Conservation (phyloP, 306 rosid species). For the Parietaria judaica region DNA sequence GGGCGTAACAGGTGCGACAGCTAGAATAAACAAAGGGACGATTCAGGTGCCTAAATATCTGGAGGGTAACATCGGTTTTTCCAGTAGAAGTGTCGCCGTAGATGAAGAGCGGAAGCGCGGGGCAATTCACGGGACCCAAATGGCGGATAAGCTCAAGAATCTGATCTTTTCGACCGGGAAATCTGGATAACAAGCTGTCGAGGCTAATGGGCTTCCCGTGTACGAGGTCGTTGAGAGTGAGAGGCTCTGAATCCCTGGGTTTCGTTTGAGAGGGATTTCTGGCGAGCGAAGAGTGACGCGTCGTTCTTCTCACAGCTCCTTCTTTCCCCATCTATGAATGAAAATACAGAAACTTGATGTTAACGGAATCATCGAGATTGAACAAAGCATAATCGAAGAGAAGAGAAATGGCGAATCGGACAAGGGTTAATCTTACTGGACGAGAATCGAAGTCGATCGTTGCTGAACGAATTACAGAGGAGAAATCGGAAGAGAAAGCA, state of each 20-base stretch:
- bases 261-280: conserved; percentile 27
- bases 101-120: conserved; percentile 67
- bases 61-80: conserved; percentile 65
- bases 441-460: no score
- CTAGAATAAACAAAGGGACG: conserved; percentile 80
- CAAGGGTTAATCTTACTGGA: no score
- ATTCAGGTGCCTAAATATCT: conserved; percentile 62
- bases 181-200: conserved; percentile 49
- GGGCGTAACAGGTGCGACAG: conserved; percentile 70
- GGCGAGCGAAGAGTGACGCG: conserved; percentile 42
- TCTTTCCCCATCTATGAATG: conserved; percentile 37
- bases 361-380: no score
- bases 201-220: conserved; percentile 56
- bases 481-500: no score
- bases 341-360: no score
- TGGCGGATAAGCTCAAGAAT: conserved; percentile 52
- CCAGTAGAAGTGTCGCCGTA: conserved; percentile 79
- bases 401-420: no score
- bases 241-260: conserved; percentile 27
- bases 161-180: conserved; percentile 59
- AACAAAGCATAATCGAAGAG: no score
- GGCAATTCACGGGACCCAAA: conserved; percentile 72
- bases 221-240: conserved; percentile 50
- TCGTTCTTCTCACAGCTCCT: conserved; percentile 49
- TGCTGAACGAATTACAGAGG: no score